Base-by-base conservation (phyloP, 106 monocot genomes). In the Cymbidium sinense region DNA sequence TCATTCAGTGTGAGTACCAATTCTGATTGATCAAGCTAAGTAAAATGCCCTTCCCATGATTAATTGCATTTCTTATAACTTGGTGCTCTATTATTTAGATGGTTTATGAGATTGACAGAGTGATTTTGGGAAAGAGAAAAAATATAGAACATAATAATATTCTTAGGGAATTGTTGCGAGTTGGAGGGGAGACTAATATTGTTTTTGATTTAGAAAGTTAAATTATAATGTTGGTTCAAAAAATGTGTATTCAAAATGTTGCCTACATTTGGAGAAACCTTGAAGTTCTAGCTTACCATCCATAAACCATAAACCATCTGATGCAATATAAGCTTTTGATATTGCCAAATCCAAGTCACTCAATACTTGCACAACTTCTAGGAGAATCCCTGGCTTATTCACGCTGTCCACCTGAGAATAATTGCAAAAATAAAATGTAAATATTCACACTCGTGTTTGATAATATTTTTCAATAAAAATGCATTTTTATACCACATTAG, bases 261-360 rank as follows among this genome's bases (percentile, higher is more conserved):
- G 36, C 36, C 36, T 30, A 37, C 21, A 71, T 43, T 73, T 43
- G 43, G 43, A 73, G 10, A 71, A 71, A 39, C 20, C 20, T 71
- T 15, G 27, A 36, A 77, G 7, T 62, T 34, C n/a, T 0, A 67
- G 17, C 77, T 83, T 84, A 96, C 93, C 93, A 77, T 96, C 96
- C 93, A 96, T 89, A 79, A 96, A 96, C 93, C 93, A 96, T 62
- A 88, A 86, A 1, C 91, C 91, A 86, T 96, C 93, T 19, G 96
- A 93, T 74, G 96, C 86, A 65, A 96, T 96, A 85, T 96, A 96
- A 78, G 96, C 96, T 81, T 93, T 96, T 23, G 83, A 86, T 70
- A 96, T 96, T 72, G 82, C 75, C 67, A 96, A 76, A 73, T 93
- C 89, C 62, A 96, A 79, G 70, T 96, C 96, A 75, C 89, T 93